Conservation (phyloP, 148 eudicot genomes). For the Rhododendron griersonianum region DNA sequence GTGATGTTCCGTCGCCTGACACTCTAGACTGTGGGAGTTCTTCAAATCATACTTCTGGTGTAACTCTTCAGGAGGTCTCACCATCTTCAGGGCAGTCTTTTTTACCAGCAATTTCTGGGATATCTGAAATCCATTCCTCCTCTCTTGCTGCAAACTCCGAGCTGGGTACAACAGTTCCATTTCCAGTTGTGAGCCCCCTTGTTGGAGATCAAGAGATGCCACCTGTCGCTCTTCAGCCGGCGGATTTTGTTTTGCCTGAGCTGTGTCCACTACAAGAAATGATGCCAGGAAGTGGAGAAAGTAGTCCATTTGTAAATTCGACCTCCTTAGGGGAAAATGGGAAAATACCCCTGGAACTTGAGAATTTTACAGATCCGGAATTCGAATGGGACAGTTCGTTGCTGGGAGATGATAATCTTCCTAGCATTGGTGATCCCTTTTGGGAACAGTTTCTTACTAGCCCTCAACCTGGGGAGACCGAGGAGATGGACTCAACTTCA, state of each 20-base stretch:
- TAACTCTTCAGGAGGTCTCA: conserved; percentile 47
- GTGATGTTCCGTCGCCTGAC: conserved; percentile 27
- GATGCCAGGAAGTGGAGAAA: conserved; percentile 27
- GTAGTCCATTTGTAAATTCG: conserved; percentile 31
- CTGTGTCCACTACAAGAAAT: conserved; percentile 27
- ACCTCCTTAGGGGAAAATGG: conserved; percentile 16
- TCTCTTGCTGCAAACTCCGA: conserved; percentile 20
- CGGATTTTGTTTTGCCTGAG: conserved; percentile 33
- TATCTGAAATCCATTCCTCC: conserved; percentile 23
- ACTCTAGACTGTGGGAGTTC: conserved; percentile 20
- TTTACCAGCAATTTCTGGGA: conserved; percentile 20
- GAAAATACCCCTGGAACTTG: conserved; percentile 24
- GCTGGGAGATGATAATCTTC: conserved; percentile 43
- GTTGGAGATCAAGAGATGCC: conserved; percentile 27
- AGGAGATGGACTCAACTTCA: conserved; percentile 33
- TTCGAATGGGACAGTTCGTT: conserved; percentile 31
- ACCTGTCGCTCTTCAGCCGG: conserved; percentile 21
- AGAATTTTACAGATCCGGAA: conserved; percentile 20
- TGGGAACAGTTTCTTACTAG: conserved; percentile 48
- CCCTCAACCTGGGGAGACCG: conserved; percentile 28
- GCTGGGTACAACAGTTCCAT: conserved; percentile 16
- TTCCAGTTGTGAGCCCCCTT: conserved; percentile 19
- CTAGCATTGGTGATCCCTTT: conserved; percentile 35
- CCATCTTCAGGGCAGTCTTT: conserved; percentile 28
- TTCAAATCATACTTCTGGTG: conserved; percentile 29